These are phyloP conservation scores for Chlamydomonas incerta DNA, from an alignment of 139 green algal genomes.

Conservation along the genomic window DNA sequence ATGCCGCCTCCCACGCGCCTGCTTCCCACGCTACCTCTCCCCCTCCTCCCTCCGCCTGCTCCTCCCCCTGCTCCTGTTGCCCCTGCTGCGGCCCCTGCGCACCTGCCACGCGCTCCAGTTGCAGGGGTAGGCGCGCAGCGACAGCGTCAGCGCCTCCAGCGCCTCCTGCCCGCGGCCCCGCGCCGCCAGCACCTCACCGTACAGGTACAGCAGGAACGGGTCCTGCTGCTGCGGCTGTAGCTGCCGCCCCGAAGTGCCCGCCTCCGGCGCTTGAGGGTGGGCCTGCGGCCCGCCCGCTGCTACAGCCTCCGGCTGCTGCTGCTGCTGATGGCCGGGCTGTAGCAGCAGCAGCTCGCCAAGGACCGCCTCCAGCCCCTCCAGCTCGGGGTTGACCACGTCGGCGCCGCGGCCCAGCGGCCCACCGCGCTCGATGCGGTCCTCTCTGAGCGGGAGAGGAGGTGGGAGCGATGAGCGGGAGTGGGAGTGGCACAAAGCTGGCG, in stretches of 20 bases:
- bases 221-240: slow-evolving; percentile 45
- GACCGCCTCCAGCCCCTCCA: slow-evolving; percentile 65
- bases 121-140: slow-evolving; percentile 82
- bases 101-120: slow-evolving; percentile 96
- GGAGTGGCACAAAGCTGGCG: too few species aligned
- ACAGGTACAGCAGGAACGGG: slow-evolving; percentile 79
- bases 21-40: too few species aligned
- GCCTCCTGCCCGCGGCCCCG: slow-evolving; percentile 60
- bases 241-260: background rate
- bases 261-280: background rate
- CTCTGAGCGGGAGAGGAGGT: too few species aligned
- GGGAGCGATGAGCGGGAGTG: too few species aligned
- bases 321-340: background rate
- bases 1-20: background rate
- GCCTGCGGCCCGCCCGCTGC: background rate
- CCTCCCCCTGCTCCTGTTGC: background rate
- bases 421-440: slow-evolving; percentile 77
- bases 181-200: slow-evolving; percentile 82
- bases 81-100: background rate
- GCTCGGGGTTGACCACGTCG: slow-evolving; percentile 68
- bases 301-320: background rate
- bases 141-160: slow-evolving; percentile 51
- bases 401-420: slow-evolving; percentile 55
- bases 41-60: background rate
- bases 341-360: slow-evolving; percentile 40